phyloP scores from a whole-genome alignment of 768 basidiomycete species.

The Collybia nuda region DNA sequence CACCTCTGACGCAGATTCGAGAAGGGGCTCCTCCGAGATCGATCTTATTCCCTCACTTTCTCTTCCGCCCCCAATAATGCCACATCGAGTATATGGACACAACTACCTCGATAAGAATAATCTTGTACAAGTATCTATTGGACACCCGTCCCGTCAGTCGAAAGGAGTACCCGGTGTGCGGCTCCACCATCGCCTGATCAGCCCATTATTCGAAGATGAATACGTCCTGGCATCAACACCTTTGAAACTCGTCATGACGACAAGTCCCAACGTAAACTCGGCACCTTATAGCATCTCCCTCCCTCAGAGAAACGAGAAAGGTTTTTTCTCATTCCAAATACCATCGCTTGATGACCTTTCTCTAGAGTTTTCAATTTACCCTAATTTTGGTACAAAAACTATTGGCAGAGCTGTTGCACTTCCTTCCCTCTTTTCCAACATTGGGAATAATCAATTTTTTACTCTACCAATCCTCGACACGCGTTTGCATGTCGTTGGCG shows the following conservation, averaged over 20 bases:
- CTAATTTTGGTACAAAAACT: slow-evolving; percentile 95
- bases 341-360: slow-evolving; percentile 69
- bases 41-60: slow-evolving; percentile 95
- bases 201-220: slow-evolving; percentile 64
- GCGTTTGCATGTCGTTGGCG: slow-evolving; percentile 90
- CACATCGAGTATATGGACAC: slow-evolving; percentile 96
- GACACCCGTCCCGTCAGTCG: slow-evolving; percentile 49
- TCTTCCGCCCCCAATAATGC: slow-evolving; percentile 97
- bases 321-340: slow-evolving; percentile 86
- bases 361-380: slow-evolving; percentile 93
- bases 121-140: slow-evolving; percentile 85
- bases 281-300: slow-evolving; percentile 90
- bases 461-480: slow-evolving; percentile 87
- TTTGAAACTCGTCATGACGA: slow-evolving; percentile 94
- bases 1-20: slow-evolving; percentile 29
- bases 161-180: slow-evolving; percentile 49
- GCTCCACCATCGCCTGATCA: slow-evolving; percentile 73
- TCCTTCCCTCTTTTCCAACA: slow-evolving; percentile 65
- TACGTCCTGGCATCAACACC: slow-evolving; percentile 74
- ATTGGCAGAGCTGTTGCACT: slow-evolving; percentile 91
- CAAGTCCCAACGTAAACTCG: slow-evolving; percentile 77
- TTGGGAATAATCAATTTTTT: slow-evolving; percentile 53
- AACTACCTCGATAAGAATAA: slow-evolving; percentile 87
- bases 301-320: slow-evolving; percentile 69
- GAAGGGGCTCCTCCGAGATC: slow-evolving; percentile 61